Percentiles rank a stretch among this genome's conserved stretches.
phyloP scores from a whole-genome alignment of 768 basidiomycete genomes.

The Russula earlei region DNA sequence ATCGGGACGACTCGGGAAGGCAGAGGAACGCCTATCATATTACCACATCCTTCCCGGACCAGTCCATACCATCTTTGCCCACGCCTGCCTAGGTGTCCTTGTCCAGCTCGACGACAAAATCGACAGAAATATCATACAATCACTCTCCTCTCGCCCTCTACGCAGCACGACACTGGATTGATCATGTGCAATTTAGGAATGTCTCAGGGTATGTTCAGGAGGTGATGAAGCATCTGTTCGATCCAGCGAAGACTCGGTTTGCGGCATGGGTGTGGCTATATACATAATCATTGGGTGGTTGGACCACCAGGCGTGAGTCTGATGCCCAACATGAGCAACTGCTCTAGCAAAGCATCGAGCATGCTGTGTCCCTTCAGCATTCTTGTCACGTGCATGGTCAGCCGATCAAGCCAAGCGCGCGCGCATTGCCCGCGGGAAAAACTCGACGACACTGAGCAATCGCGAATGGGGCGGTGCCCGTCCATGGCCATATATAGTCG shows the following conservation, averaged over 20 bases:
- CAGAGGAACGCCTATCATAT: neutral
- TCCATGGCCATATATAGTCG: no score
- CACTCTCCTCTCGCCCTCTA: neutral
- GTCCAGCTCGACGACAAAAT: neutral
- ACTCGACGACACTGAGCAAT: no score
- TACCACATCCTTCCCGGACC: neutral
- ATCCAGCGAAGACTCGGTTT: neutral
- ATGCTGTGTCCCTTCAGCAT: no score
- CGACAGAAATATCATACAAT: neutral
- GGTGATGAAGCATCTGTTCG: neutral
- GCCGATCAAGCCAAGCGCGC: no score
- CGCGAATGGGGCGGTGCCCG: no score
- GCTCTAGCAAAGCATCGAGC: no score
- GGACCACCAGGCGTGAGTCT: no score
- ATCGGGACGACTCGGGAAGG: neutral
- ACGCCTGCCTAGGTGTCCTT: neutral
- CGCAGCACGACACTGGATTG: slow-evolving; percentile 5
- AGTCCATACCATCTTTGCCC: slow-evolving; percentile 1
- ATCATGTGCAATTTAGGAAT: neutral
- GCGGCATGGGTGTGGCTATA: slow-evolving; percentile 3
- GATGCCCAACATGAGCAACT: no score
- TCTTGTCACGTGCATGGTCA: no score
- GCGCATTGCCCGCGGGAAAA: no score
- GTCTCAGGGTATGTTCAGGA: neutral
- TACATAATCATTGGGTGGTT: neutral